Conservation (phyloP, 345 rosid species). For the Crucihimalaya himalaica region DNA sequence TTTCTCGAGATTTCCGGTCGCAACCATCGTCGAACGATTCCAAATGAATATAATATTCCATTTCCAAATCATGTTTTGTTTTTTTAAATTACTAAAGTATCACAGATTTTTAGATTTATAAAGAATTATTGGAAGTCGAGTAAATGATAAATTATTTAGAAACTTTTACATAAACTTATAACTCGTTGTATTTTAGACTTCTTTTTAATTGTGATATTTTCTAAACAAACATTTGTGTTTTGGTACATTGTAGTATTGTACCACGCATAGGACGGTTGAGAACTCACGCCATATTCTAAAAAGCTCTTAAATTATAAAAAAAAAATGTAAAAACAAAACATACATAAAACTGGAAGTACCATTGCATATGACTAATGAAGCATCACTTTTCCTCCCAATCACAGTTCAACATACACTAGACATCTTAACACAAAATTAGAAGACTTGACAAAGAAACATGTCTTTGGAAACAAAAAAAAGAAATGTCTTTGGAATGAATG, state of each 20-base stretch:
- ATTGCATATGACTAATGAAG: background rate
- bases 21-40: background rate
- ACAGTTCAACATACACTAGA: too few species aligned
- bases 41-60: background rate
- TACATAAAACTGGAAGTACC: background rate
- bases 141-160: background rate
- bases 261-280: background rate
- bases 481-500: background rate
- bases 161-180: background rate
- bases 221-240: background rate
- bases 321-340: background rate
- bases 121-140: background rate
- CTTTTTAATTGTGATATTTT: background rate
- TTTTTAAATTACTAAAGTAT: background rate
- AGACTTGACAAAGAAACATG: background rate
- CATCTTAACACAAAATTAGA: too few species aligned
- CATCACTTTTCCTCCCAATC: background rate
- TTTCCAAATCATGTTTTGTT: background rate
- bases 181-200: background rate
- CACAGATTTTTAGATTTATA: background rate
- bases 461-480: background rate
- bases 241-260: background rate
- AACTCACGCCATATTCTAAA: background rate
- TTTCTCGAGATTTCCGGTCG: slow-evolving; percentile 32
- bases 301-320: background rate